Evolutionary conservation across 345 rosid species (phyloP).

Genomic region (Gossypioides kirkii): DNA sequence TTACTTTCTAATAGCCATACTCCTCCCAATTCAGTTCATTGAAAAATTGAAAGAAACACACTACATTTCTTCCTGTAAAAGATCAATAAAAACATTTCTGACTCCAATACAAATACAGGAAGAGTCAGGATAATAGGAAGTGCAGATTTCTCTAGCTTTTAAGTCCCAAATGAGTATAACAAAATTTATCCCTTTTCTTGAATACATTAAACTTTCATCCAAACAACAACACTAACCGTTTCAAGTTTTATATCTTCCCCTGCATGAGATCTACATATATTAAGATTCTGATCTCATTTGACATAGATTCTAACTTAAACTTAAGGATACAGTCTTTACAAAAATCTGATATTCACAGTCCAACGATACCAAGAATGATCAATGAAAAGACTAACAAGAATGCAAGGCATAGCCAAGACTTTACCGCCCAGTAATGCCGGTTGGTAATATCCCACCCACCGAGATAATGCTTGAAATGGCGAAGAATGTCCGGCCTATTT

Average conservation of each 20-base stretch:
- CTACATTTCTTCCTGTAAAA: not conserved
- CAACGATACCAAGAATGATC: not conserved
- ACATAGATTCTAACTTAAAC: not conserved
- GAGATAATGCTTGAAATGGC: constrained; percentile 50
- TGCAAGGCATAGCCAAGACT: constrained; percentile 25
- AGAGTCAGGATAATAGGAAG: not conserved
- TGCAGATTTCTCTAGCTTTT: not conserved
- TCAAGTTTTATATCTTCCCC: not conserved
- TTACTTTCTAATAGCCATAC: not conserved
- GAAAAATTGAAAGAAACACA: not conserved
- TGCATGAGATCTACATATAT: not conserved
- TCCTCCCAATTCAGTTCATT: not conserved
- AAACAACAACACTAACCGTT: not conserved
- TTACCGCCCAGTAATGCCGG: constrained; percentile 89
- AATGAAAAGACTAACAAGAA: not conserved
- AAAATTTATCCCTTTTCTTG: not conserved
- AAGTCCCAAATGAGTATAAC: not conserved
- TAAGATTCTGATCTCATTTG: not conserved
- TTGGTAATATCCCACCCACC: constrained; percentile 91
- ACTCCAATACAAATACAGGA: not conserved
- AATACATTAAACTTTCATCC: not conserved
- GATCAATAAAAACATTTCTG: not conserved
- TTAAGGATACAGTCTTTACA: not conserved
- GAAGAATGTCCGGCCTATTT: constrained; percentile 77
- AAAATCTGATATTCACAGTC: not conserved